Base-by-base conservation (phyloP, 148 eudicot species). In the Amaranthus palmeri region DNA sequence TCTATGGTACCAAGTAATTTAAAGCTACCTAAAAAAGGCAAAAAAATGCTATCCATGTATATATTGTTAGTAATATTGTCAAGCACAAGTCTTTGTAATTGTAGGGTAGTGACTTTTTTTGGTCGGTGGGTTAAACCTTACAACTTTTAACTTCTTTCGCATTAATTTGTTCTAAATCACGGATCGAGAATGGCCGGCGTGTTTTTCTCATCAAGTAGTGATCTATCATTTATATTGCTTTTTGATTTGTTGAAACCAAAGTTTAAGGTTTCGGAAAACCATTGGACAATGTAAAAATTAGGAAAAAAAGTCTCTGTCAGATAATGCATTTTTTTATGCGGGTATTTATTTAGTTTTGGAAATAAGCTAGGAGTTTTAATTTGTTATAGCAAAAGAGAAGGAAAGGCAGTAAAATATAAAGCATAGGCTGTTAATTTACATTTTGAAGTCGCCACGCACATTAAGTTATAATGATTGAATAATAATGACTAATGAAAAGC, bases 81-180 rank as follows among this genome's bases (percentile, higher is more conserved):
- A 40, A 54, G 78, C n/a, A 61, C 58, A 41, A 91, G 86, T 41
- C 75, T 77, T 72, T 90, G 93, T 55, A 92, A 75, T 61, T 68
- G 54, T 67, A 92, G 64, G 45, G 83, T 65, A 52, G 80, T 92
- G 18, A 92, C 93, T 59, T 96, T 78, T 90, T 90, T 25, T 25
- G 0, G 84, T 77, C 0, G 67, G 48, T 4, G 82, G 83, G 58
- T 80, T 72, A 54, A 96, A 90, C 12, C 85, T 66, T 55, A 92
- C 85, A 9, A 96, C 97, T 79, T 88, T 96, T 96, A 92, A 50
- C 75, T 88, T 10, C 93, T 96, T 14, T 77, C 80, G 54, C 97
- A 92, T 67, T 93, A 90, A 75, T 92, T 88, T 2, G 58, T 14
- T 0, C 88, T 96, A 8, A 73, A 79, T 96, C 97, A 92, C 14